Base-by-base conservation (phyloP, 2,329 filamentous ascomycete species). In the Phyllosticta ampelicida region DNA sequence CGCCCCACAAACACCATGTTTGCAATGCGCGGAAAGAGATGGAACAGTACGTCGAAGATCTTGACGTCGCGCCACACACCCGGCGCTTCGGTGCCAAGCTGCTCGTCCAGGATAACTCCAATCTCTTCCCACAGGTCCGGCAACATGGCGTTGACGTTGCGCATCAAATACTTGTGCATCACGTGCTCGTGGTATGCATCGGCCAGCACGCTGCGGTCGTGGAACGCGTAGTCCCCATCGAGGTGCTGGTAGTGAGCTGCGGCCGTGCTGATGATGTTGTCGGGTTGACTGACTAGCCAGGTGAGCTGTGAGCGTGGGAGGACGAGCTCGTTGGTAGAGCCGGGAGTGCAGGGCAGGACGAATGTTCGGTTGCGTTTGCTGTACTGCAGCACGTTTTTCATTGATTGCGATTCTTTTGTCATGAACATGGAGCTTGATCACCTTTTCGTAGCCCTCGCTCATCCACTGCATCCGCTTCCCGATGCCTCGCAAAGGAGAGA, bases 1-100 rank as follows among this genome's bases (percentile, higher is more conserved):
- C 68, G 51, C 1, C 76, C 76, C 52, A 78, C 71, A 30, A 78
- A 70, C 61, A 76, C 69, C n/a, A 73, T 71, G 63, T 77, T 78
- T 36, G 70, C 72, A 11, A 75, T 62, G 2, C 71, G 63, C 3
- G 75, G 70, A 49, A 76, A 64, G 9, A 68, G 71, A 3, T 23
- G 36, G 23, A 53, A 51, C 51, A 76, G 64, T 8, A 68, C 71
- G 3, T 23, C 50, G 30, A 49, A 51, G 6, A 58, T 10, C 53
- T 71, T 65, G 52, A 75, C 53, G 20, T 70, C 70, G 23, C 66
- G 71, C 67, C 70, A 77, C 0, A 67, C 54, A 4, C 64, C 61
- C 1, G 68, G 71, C 60, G n/a, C n/a, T n/a, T 78, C 69, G 1
- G 54, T 64, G 1, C 75, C 75, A 62, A 72, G 69, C 3, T 65